Evolutionary conservation across 257 asterid species (phyloP).

Genomic region (Solanum raphanifolium): DNA sequence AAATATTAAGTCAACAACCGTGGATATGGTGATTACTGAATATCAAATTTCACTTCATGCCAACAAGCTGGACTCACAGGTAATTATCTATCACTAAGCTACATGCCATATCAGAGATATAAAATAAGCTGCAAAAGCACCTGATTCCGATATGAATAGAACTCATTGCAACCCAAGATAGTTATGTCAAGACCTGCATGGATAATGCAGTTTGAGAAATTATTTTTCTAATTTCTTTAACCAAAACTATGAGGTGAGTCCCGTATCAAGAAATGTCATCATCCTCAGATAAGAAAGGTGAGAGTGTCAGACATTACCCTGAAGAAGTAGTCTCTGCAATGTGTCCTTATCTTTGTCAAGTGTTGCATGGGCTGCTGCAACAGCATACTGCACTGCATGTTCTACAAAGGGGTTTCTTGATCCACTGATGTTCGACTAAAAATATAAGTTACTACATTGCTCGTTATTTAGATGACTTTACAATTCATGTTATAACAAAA

Average conservation of each 20-base stretch:
- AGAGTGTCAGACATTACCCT: slow-evolving; percentile 44
- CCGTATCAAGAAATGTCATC: background rate
- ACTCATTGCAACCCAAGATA: slow-evolving; percentile 87
- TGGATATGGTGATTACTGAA: background rate
- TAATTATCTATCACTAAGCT: background rate
- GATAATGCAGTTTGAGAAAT: slow-evolving; percentile 14
- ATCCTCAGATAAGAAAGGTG: slow-evolving; percentile 6
- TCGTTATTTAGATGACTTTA: background rate
- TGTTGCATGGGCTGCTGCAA: slow-evolving; percentile 71
- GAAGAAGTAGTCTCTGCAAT: slow-evolving; percentile 58
- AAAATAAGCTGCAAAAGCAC: slow-evolving; percentile 15
- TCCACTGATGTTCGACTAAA: slow-evolving; percentile 46
- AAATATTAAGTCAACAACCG: background rate
- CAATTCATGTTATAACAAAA: background rate
- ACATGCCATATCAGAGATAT: background rate
- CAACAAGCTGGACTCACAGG: background rate
- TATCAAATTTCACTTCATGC: background rate
- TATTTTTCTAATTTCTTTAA: slow-evolving; percentile 2
- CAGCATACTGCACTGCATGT: slow-evolving; percentile 73
- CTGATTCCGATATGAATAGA: slow-evolving; percentile 92
- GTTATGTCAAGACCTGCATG: slow-evolving; percentile 87
- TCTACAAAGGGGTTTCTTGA: slow-evolving; percentile 93
- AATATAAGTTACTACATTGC: slow-evolving; percentile 8
- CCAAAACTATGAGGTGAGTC: background rate
- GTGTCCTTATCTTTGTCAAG: slow-evolving; percentile 45